phyloP scores from a whole-genome alignment of 164 flowering plant species.

The Aristolochia fimbriata region DNA sequence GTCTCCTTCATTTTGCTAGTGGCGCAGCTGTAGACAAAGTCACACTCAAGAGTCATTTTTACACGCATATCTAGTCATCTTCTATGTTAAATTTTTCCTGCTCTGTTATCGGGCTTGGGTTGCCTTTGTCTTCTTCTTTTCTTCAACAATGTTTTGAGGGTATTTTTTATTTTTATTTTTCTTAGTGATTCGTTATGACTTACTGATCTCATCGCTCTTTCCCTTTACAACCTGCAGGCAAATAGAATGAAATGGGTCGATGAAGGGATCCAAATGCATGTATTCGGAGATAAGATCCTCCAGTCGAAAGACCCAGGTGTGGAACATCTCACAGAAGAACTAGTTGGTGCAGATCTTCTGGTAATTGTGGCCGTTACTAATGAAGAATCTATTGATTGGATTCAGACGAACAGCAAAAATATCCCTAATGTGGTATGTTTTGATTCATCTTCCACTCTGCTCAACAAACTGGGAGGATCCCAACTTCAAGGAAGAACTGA shows the following conservation, averaged over 20 bases:
- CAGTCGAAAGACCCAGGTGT: constrained; percentile 16
- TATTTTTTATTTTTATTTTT: neutral
- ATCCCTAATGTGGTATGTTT: constrained; percentile 62
- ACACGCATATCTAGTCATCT: neutral
- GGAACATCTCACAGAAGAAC: constrained; percentile 21
- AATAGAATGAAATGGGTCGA: constrained; percentile 83
- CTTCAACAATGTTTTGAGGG: no score
- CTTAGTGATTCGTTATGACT: neutral
- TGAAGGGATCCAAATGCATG: constrained; percentile 71
- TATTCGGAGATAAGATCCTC: constrained; percentile 37
- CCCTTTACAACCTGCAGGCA: constrained; percentile 34
- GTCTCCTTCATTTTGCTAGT: no score
- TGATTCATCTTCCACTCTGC: constrained; percentile 49
- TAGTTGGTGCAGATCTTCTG: constrained; percentile 46
- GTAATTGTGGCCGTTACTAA: constrained; percentile 53
- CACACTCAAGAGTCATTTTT: neutral
- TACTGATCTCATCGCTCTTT: neutral
- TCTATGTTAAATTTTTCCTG: neutral
- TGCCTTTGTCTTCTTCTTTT: no score
- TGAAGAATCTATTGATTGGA: constrained; percentile 51
- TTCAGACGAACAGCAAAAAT: constrained; percentile 28
- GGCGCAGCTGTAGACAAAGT: neutral
- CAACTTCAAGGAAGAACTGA: constrained; percentile 17
- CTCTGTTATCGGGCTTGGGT: no score
- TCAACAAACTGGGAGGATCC: constrained; percentile 65